Evolutionary conservation across 73 alveolate species (phyloP).

Genomic region (Blepharisma stoltei): DNA sequence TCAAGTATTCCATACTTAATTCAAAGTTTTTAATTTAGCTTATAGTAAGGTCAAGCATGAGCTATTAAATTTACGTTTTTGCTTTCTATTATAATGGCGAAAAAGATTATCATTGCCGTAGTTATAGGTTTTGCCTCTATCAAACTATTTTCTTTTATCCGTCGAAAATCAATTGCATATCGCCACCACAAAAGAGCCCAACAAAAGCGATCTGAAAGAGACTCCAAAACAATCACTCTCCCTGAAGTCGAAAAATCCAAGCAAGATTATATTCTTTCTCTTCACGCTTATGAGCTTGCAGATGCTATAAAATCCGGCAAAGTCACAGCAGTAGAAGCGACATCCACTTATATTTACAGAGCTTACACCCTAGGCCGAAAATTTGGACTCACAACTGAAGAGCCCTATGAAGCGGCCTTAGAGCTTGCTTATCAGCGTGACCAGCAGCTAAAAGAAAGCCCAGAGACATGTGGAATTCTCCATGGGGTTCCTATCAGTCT

Average conservation of each 20-base stretch:
- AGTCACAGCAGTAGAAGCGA: slow-evolving; percentile 30
- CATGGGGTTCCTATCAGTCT: slow-evolving; percentile 66
- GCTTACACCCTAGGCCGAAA: slow-evolving; percentile 37
- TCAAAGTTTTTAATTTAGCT: no score
- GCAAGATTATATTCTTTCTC: neutral
- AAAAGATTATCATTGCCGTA: no score
- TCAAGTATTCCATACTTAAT: no score
- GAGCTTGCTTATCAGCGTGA: slow-evolving; percentile 29
- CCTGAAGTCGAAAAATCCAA: slow-evolving; percentile 8
- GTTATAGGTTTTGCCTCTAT: no score
- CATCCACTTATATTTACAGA: slow-evolving; percentile 25
- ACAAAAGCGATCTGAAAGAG: neutral
- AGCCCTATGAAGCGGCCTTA: slow-evolving; percentile 33
- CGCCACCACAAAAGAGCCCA: neutral
- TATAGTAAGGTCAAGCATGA: no score
- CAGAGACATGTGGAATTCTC: slow-evolving; percentile 25
- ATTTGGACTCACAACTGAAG: slow-evolving; percentile 39
- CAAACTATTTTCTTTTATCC: no score
- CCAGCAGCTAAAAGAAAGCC: slow-evolving; percentile 14
- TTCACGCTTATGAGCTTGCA: slow-evolving; percentile 21
- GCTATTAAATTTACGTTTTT: no score
- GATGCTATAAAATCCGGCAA: slow-evolving; percentile 24
- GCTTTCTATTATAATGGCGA: no score
- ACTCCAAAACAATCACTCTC: neutral
- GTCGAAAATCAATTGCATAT: no score